These are phyloP conservation scores for Cyclospora cayetanensis DNA, from an alignment of 169 alveolate species.

Conservation along the genomic window DNA sequence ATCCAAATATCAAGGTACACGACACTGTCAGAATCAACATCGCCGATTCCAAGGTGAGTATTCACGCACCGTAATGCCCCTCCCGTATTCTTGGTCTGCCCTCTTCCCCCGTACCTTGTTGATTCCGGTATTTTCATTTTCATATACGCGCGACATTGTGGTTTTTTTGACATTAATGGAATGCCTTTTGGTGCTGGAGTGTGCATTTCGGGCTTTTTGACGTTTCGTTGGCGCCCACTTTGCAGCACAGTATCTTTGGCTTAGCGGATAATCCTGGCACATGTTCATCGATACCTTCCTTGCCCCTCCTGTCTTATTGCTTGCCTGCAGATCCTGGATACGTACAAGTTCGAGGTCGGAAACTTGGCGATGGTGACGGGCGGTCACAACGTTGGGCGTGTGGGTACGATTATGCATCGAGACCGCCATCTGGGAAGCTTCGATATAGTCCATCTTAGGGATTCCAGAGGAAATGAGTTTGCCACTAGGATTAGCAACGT, in stretches of 20 bases:
- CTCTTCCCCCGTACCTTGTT: no score
- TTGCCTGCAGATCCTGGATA: slow-evolving; percentile 83
- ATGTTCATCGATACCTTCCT: no score
- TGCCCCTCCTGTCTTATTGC: background rate
- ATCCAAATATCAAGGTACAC: slow-evolving; percentile 97
- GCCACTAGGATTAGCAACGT: slow-evolving; percentile 97
- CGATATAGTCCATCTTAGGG: slow-evolving; percentile 96
- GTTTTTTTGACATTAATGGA: no score
- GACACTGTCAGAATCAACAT: slow-evolving; percentile 97
- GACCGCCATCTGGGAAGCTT: slow-evolving; percentile 98
- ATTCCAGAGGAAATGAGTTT: slow-evolving; percentile 93
- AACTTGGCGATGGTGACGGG: slow-evolving; percentile 95
- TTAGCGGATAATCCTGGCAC: no score
- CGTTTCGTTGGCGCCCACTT: no score
- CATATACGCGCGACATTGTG: no score
- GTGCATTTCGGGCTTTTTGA: no score
- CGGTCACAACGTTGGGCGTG: slow-evolving; percentile 99
- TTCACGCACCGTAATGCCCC: no score
- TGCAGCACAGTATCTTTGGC: no score
- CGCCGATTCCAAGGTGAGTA: slow-evolving; percentile 93
- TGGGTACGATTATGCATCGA: slow-evolving; percentile 94
- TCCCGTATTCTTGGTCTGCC: no score
- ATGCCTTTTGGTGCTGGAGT: no score
- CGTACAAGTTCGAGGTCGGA: slow-evolving; percentile 96
- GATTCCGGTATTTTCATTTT: no score